Base-by-base conservation (phyloP, 164 flowering plant species). In the Stephania cephalantha region DNA sequence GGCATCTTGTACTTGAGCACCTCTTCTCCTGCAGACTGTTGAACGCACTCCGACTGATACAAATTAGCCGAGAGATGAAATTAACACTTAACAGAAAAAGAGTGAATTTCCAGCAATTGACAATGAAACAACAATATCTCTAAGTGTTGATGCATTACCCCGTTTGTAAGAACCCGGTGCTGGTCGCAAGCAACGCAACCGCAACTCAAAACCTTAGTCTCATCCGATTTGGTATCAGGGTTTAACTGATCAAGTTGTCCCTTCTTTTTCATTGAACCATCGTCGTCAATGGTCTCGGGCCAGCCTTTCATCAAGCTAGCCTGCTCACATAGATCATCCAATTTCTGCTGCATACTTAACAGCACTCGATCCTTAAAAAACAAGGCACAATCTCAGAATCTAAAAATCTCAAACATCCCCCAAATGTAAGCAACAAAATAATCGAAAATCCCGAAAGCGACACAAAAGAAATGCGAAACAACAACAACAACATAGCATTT, bases 331-430 rank as follows among this genome's bases (percentile, higher is more conserved):
- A 94, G 71, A 74, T 77, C 69, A 70, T 94, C 98, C 13, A 94
- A 91, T 85, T 91, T 92, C 81, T 89, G 87, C 80, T 92, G 95
- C 98, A 95, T 92, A 82, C 84, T 83, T 52, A 76, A 71, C 53
- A 92, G 83, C 77, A 90, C 86, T 81, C 89, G 88, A 82, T 95
- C 97, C 98, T 95, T 86, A 30, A 76, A 79, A 78, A 46, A 4
- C 5, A 42, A 67, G 30, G 20, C 10, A 8, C 48, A 72, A 25
- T 7, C 5, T 7, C 2, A 17, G 6, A 52, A n/a, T 55, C 35
- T 58, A 9, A 76, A 63, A 4, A 70, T 1, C 20, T 6, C 61
- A 42, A 25, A 52, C 42, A 52, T 20, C 15, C 12, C 35, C 50
- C n/a, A 30, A 71, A 71, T 53, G 12, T 22, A 71, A 7, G 18